These are phyloP conservation scores for Globisporangium viniferum DNA, from an alignment of 352 stramenopile genomes.

Conservation along the genomic window DNA sequence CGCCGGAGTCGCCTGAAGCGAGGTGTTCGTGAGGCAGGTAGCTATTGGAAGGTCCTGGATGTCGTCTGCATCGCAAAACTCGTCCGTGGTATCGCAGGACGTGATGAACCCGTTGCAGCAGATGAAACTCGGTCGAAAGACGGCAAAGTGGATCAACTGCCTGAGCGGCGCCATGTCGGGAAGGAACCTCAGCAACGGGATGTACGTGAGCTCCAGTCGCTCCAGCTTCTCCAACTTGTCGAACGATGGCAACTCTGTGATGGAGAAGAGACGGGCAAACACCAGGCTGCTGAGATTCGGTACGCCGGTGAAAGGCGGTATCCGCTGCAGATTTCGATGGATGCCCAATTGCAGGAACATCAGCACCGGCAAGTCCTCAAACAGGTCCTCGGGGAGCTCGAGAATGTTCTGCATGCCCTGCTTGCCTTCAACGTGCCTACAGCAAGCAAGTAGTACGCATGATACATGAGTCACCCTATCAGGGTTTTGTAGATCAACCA, in stretches of 20 bases:
- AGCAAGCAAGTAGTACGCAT: not conserved
- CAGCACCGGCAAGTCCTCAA: slow-evolving; percentile 29
- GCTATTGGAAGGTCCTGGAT: not conserved
- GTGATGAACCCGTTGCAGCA: slow-evolving; percentile 41
- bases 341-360: slow-evolving; percentile 34
- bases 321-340: slow-evolving; percentile 20
- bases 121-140: slow-evolving; percentile 24
- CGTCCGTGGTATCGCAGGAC: slow-evolving; percentile 25
- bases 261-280: slow-evolving; percentile 19
- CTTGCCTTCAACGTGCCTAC: slow-evolving; percentile 46
- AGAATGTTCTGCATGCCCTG: slow-evolving; percentile 22
- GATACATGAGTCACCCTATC: not conserved
- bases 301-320: slow-evolving; percentile 31
- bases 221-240: slow-evolving; percentile 16
- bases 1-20: not conserved
- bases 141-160: slow-evolving; percentile 20
- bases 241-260: slow-evolving; percentile 32
- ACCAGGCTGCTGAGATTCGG: slow-evolving; percentile 29
- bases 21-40: slow-evolving; percentile 17
- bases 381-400: slow-evolving; percentile 25
- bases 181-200: slow-evolving; percentile 14
- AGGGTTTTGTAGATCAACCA: not conserved
- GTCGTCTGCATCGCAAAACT: slow-evolving; percentile 15
- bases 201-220: slow-evolving; percentile 24
- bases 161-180: slow-evolving; percentile 23